Evolutionary conservation across 371 early-diverging fungal species (phyloP), one percentile per base, ranked within the genome.

Genomic region (Mortierella sp.): DNA sequence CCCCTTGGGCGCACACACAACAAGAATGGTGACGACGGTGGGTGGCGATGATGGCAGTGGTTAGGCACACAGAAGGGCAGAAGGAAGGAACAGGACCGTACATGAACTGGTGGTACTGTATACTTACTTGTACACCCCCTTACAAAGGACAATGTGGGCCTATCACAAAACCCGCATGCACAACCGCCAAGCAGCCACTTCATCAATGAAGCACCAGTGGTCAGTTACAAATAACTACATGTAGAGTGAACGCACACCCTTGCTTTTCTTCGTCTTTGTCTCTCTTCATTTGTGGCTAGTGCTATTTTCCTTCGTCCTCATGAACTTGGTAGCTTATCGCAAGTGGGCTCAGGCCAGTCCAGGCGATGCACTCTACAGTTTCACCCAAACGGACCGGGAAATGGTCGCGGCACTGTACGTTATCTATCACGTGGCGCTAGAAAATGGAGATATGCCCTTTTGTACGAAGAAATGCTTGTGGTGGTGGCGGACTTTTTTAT

Each of bases 391-490:
- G n/a, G n/a, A n/a, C n/a, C n/a, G n/a, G n/a, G n/a, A n/a, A n/a
- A n/a, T n/a, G n/a, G n/a, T n/a, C n/a, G n/a, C n/a, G n/a, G n/a
- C n/a, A n/a, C n/a, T n/a, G 63, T 60, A 60, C 63, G 63, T 60
- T 60, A 60, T 60, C 63, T 60, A 31, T 60, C 63, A 60, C 63
- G 63, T 60, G 63, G 63, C 28, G 28, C 8, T 52, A 72, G 34
- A 54, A 28, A 26, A 26, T n/a, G 24, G 5, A 48, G 50, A 38
- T 14, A 1, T 3, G 16, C 16, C 3, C 16, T 50, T 21, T 8
- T 4, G 7, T 28, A 24, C 16, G 19, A 73, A 73, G 54, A 73
- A 54, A 38, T 8, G 63, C 50, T 16, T 50, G 57, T n/a, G 52
- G 73, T 16, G 28, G 16, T 52, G 52, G 16, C 73, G 45, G 63